Conservation (phyloP, 768 basidiomycete species). For the Termitomyces sp. region DNA sequence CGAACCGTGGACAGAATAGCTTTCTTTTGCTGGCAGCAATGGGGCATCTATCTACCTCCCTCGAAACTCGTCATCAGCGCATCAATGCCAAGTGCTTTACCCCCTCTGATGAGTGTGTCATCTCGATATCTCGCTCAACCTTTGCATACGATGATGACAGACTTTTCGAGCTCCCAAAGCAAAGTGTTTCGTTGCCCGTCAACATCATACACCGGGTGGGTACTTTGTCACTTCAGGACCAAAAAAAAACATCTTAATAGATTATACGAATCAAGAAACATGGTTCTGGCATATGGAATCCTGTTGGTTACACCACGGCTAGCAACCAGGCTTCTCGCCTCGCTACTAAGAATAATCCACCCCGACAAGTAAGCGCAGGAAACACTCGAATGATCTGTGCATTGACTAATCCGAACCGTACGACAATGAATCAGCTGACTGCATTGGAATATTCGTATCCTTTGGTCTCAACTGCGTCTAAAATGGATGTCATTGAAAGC, state of each 20-base stretch:
- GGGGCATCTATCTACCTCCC: not conserved
- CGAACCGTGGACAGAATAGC: not conserved
- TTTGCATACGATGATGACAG: not conserved
- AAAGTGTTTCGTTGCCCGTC: not conserved
- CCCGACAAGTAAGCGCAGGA: not conserved
- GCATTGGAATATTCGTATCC: not conserved
- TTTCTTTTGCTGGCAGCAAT: not conserved
- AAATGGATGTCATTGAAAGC: not conserved
- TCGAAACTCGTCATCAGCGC: conserved; percentile 1
- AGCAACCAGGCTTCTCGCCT: conserved; percentile 7
- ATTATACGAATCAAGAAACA: not conserved
- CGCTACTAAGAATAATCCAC: not conserved
- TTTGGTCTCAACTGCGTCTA: not conserved
- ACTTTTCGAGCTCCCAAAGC: not conserved
- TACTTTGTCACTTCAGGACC: not conserved
- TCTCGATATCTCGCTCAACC: not conserved
- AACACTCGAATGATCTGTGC: not conserved
- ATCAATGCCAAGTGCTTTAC: conserved; percentile 6
- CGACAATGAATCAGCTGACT: not conserved
- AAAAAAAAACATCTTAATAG: not conserved
- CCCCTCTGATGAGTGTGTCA: conserved; percentile 6
- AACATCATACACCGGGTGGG: not conserved
- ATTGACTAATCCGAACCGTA: not conserved
- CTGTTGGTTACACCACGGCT: conserved; percentile 5
- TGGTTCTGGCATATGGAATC: conserved; percentile 2